A percentile compares a stretch with the other conserved stretches of the same genome.
phyloP scores from a whole-genome alignment of 2,329 filamentous ascomycete species.

The Davidsoniella australis region DNA sequence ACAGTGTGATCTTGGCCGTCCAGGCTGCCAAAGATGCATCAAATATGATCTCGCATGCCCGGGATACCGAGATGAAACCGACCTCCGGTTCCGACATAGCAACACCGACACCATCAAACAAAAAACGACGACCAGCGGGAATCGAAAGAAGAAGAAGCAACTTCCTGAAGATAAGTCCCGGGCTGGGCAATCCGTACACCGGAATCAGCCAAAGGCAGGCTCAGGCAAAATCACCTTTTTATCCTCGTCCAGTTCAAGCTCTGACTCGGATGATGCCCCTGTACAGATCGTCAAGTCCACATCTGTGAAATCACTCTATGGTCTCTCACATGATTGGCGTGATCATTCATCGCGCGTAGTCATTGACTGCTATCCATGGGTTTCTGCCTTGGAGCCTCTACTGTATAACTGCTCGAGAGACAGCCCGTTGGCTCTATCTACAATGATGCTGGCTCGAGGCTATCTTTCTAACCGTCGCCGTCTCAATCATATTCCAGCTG shows the following conservation, averaged over 20 bases:
- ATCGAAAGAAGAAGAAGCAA: not conserved
- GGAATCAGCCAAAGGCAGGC: not conserved
- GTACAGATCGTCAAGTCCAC: not conserved
- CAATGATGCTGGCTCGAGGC: conserved; percentile 9
- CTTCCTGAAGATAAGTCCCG: not conserved
- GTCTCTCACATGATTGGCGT: conserved; percentile 6
- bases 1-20: conserved; percentile 11
- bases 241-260: not conserved
- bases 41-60: conserved; percentile 10
- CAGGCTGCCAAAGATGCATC: conserved; percentile 10
- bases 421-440: conserved; percentile 9
- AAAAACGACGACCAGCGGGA: not conserved
- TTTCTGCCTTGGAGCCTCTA: conserved; percentile 10
- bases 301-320: not conserved
- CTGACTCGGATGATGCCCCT: not conserved
- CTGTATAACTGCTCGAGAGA: conserved; percentile 5
- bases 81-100: conserved; percentile 13
- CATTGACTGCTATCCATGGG: conserved; percentile 13
- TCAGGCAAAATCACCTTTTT: not conserved
- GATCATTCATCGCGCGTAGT: conserved; percentile 7
- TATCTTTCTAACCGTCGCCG: conserved; percentile 9
- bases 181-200: not conserved
- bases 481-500: not conserved
- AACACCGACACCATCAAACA: conserved; percentile 11
- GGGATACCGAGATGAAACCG: conserved; percentile 11